A percentile compares a stretch with the other conserved stretches of the same genome.
Conservation (phyloP, 805 yeast species). For the Candida arabinofermentans region DNA sequence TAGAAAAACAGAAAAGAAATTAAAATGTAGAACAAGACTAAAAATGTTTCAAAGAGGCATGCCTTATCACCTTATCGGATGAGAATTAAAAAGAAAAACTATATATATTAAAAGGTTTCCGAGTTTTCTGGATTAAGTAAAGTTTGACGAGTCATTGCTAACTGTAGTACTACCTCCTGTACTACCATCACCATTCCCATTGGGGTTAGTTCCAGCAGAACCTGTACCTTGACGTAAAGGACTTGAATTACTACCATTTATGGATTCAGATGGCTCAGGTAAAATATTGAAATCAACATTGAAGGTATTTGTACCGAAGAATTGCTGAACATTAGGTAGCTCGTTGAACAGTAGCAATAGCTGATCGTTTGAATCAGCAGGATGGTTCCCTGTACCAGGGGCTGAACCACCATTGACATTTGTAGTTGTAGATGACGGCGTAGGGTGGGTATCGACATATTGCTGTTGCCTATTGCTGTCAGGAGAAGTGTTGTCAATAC, state of each 20-base stretch:
- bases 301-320: constrained; percentile 7
- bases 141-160: not conserved
- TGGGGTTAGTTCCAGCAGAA: not conserved
- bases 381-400: not conserved
- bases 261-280: not conserved
- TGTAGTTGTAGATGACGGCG: not conserved
- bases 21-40: no score
- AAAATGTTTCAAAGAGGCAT: no score
- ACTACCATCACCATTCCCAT: not conserved
- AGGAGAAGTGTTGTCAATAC: not conserved
- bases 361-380: constrained; percentile 11
- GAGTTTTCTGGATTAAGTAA: not conserved
- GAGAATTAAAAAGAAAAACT: no score
- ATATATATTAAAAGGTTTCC: no score
- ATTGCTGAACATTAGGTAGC: constrained; percentile 16
- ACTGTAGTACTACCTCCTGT: constrained; percentile 1
- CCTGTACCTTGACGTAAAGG: not conserved
- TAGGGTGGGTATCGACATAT: not conserved
- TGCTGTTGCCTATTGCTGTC: not conserved
- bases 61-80: no score
- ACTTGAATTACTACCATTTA: not conserved
- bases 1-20: no score
- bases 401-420: not conserved
- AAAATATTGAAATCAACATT: constrained; percentile 5
- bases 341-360: constrained; percentile 15